Evolutionary conservation across 2,329 filamentous ascomycete genomes (phyloP), one percentile per base, ranked within the genome.

Genomic region (Aureobasidium sp.): DNA sequence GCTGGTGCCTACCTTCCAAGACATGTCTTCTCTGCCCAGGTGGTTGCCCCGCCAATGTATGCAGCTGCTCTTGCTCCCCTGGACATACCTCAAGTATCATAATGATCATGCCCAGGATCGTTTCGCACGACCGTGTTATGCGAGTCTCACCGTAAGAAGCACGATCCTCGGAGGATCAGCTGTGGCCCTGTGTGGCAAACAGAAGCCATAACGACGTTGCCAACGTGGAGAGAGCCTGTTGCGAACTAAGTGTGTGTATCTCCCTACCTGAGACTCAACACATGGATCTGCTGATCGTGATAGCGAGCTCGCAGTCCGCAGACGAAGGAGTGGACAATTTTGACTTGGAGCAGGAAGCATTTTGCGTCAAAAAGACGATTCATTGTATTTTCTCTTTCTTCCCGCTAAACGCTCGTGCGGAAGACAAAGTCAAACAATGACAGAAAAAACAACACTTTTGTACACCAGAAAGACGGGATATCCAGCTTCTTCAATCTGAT

Each of bases 31-130:
- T 12, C 47, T 36, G 31, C 31, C 31, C 31, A 34, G 31, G 9
- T 34, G 25, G 47, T 51, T 51, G 47, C 47, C 47, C 47, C 47
- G 47, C 47, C 47, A 51, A 51, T 51, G 31, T 51, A 34, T 51
- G 47, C 47, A 51, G 17, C 22, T 22, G 17, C 17, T n/a, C 47
- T 34, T n/a, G n/a, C 47, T 34, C 20, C 1, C 5, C 44, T 29
- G 25, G 25, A 7, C 45, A 29, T 31, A 11, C 25, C 15, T 48
- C 45, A 29, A 2, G 7, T 48, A 2, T n/a, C 45, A 48, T 25
- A 15, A 17, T 48, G 25, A 44, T 20, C 20, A 44, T 20, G 41
- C 20, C 41, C 41, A 44, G 11, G 6, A 14, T 44, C 2, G 15
- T 20, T 25, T 25, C 20, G 9, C 20, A 44, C 12, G 5, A 5